Percentiles rank a stretch among this genome's conserved stretches.
These are phyloP conservation scores for Talaromyces liani DNA, from an alignment of 495 filamentous ascomycete species.

Conservation along the genomic window DNA sequence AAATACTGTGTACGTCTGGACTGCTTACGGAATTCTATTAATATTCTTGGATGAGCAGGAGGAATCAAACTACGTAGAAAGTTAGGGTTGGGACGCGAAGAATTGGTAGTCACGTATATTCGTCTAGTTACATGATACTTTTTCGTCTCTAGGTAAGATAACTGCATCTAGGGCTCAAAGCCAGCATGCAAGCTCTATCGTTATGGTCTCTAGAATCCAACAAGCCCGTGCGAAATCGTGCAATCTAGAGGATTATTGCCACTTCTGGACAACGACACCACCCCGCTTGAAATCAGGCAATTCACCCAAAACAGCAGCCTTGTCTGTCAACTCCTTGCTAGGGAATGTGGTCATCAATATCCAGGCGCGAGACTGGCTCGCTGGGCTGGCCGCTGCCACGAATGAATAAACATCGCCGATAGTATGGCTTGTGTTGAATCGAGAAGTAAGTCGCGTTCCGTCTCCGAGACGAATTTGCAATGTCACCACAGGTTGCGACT, in stretches of 20 bases:
- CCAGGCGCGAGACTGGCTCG: conserved; percentile 55
- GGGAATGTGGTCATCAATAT: conserved; percentile 93
- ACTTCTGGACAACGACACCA: conserved; percentile 86
- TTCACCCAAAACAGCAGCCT: conserved; percentile 59
- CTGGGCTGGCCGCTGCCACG: conserved; percentile 58
- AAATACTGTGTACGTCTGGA: too few species aligned
- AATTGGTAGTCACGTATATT: background rate
- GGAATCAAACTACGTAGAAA: background rate
- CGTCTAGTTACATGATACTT: conserved; percentile 1
- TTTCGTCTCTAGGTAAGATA: background rate
- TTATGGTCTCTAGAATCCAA: background rate
- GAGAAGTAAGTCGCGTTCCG: conserved; percentile 73
- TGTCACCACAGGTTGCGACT: conserved; percentile 67
- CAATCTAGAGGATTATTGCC: conserved; percentile 40
- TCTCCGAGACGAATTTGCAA: conserved; percentile 88
- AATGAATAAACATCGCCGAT: conserved; percentile 88
- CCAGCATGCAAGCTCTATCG: background rate
- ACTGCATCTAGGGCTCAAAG: background rate
- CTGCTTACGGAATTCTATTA: background rate
- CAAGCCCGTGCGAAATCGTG: background rate
- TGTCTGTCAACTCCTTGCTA: conserved; percentile 83
- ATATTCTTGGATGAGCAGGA: background rate
- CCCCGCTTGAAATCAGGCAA: conserved; percentile 75
- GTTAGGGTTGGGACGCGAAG: background rate
- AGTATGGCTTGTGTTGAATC: conserved; percentile 89